phyloP scores from a whole-genome alignment of 164 flowering plant genomes.

The Liquidambar formosana region DNA sequence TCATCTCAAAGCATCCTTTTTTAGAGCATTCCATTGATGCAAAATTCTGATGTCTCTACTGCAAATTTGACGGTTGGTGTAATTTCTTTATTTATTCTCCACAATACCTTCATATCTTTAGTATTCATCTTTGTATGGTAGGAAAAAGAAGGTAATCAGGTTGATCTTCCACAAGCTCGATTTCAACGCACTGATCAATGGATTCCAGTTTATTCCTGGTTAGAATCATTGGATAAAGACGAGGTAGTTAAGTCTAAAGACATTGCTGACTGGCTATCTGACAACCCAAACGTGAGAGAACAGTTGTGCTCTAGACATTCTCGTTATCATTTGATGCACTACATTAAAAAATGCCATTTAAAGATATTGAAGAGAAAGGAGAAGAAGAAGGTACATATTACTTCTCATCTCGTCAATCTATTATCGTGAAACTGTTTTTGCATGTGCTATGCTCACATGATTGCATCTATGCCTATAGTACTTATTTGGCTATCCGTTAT shows the following conservation, averaged over 20 bases:
- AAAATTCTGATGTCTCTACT: neutral
- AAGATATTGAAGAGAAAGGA: constrained; percentile 78
- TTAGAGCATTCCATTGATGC: neutral
- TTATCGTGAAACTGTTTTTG: neutral
- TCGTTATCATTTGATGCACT: constrained; percentile 86
- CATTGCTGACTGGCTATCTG: constrained; percentile 71
- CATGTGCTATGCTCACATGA: neutral
- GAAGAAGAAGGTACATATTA: constrained; percentile 48
- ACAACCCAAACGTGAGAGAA: constrained; percentile 62
- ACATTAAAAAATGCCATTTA: constrained; percentile 80
- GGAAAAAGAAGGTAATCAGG: constrained; percentile 36
- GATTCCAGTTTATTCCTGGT: constrained; percentile 89
- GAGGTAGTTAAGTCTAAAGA: constrained; percentile 83
- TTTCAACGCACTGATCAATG: constrained; percentile 91
- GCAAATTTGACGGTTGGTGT: no score
- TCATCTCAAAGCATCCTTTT: no score
- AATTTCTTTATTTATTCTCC: neutral
- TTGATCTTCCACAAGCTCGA: constrained; percentile 43
- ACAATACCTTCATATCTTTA: neutral
- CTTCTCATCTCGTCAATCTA: neutral
- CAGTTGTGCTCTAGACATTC: constrained; percentile 71
- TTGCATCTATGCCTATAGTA: neutral
- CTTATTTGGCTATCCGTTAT: neutral
- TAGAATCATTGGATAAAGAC: constrained; percentile 68
- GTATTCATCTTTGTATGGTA: constrained; percentile 19